Conservation (phyloP, 208 protist genomes). For the Angomonas deanei region DNA sequence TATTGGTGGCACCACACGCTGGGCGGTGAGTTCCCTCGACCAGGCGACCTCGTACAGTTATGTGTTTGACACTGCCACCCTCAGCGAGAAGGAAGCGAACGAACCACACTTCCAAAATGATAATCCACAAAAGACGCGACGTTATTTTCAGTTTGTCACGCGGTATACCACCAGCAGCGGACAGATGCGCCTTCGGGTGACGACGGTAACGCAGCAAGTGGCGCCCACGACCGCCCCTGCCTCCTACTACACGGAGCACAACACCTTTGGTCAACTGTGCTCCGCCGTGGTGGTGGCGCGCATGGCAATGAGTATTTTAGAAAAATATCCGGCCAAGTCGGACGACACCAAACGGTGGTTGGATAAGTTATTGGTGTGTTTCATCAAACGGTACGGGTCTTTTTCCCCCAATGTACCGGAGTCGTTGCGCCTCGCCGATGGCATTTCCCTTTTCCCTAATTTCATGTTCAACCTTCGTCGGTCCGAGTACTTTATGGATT, state of each 20-base stretch:
- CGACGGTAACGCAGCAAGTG: slow-evolving; percentile 68
- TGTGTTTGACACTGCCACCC: slow-evolving; percentile 76
- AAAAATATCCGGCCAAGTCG: slow-evolving; percentile 63
- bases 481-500: slow-evolving; percentile 95
- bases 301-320: slow-evolving; percentile 66
- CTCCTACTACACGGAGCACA: slow-evolving; percentile 34
- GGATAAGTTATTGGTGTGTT: slow-evolving; percentile 96
- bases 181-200: slow-evolving; percentile 84
- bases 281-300: slow-evolving; percentile 69
- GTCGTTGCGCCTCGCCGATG: slow-evolving; percentile 84
- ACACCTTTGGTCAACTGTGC: slow-evolving; percentile 96
- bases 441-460: slow-evolving; percentile 96
- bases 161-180: slow-evolving; percentile 85
- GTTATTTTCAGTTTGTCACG: slow-evolving; percentile 94
- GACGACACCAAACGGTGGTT: slow-evolving; percentile 96
- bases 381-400: slow-evolving; percentile 93
- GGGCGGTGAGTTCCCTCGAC: slow-evolving; percentile 58
- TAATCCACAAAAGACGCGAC: neutral
- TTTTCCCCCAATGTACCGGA: slow-evolving; percentile 83
- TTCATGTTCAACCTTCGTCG: slow-evolving; percentile 99
- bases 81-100: slow-evolving; percentile 12
- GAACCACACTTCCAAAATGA: neutral
- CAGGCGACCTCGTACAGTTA: slow-evolving; percentile 50
- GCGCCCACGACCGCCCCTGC: slow-evolving; percentile 32
- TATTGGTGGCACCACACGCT: slow-evolving; percentile 48